Conservation (phyloP, 306 rosid genomes). For the Cyamopsis tetragonoloba region DNA sequence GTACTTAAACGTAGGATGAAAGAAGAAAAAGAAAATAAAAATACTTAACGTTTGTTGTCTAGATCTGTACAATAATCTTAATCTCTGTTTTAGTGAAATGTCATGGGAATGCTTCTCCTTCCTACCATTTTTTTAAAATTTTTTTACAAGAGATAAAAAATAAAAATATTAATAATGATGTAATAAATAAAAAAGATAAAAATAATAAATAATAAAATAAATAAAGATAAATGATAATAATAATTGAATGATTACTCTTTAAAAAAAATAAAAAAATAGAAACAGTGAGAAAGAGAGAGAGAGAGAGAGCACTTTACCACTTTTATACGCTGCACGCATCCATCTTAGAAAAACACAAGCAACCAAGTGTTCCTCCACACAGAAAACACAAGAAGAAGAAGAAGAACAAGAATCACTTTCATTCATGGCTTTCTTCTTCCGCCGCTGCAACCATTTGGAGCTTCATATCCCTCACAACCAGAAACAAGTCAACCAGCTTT, state of each 20-base stretch:
- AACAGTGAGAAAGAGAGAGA: slow-evolving; percentile 16
- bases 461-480: neutral
- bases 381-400: slow-evolving; percentile 18
- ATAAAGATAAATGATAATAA: neutral
- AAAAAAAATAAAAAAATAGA: slow-evolving; percentile 10
- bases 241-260: too few relatives aligned
- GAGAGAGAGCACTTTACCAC: slow-evolving; percentile 73
- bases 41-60: too few relatives aligned
- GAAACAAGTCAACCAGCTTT: slow-evolving; percentile 5
- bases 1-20: too few relatives aligned
- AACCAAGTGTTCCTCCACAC: slow-evolving; percentile 33
- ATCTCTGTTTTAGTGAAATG: too few relatives aligned
- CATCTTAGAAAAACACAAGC: slow-evolving; percentile 60
- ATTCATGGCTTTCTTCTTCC: slow-evolving; percentile 27
- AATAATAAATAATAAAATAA: neutral
- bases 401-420: slow-evolving; percentile 29
- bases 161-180: neutral
- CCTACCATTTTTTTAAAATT: too few relatives aligned
- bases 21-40: too few relatives aligned
- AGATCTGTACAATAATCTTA: too few relatives aligned
- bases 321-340: slow-evolving; percentile 97
- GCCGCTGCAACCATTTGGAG: slow-evolving; percentile 14
- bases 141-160: neutral
- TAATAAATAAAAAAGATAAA: neutral
- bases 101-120: too few relatives aligned